Base-by-base conservation (phyloP, 2,329 filamentous ascomycete genomes). In the Diaporthe citriasiana region DNA sequence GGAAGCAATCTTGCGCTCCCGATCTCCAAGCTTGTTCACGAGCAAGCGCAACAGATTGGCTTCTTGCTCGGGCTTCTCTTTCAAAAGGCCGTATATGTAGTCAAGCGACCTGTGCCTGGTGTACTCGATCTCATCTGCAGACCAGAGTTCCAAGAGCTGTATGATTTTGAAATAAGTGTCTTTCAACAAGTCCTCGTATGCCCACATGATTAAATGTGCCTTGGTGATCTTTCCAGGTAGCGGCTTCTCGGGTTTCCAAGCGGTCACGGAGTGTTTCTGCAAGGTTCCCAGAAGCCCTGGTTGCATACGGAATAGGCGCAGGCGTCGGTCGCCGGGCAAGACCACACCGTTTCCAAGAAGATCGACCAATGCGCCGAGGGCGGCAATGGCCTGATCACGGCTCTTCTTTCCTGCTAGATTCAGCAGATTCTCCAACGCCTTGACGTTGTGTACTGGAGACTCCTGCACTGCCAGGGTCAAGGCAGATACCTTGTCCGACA, bases 21-120 rank as follows among this genome's bases (percentile, higher is more conserved):
- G 94, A 81, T 99, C 97, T 79, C 97, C 96, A 35, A 99, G 90
- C 84, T 99, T 99, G 87, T 98, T 98, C 78, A 99, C 95, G 73
- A 99, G 85, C 72, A 99, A 87, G 71, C 96, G 92, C 75, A 99
- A 87, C 76, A 99, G 86, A 82, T 99, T 99, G 72, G 96, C 93
- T 83, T 99, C 97, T 81, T 99, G 97, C 83, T 99, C 97, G 0
- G 97, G 96, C 84, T 98, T 99, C 82, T 98, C 95, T 82, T 95
- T 97, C 75, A 99, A 86, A 51, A 99, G 87, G 76, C 96, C 95
- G 81, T 93, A 98, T 50, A 98, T 93, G 79, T 98, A 97, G 77
- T 95, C 97, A 57, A 99, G 89, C 4, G 96, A 94, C 77, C 94
- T 92, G 65, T 93, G 93, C 75, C 97, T 92, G 53, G 97, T 95